A percentile compares a stretch with the other conserved stretches of the same genome.
These are phyloP conservation scores for Silene coronaria DNA, from an alignment of 179 eudicot species.

Conservation along the genomic window DNA sequence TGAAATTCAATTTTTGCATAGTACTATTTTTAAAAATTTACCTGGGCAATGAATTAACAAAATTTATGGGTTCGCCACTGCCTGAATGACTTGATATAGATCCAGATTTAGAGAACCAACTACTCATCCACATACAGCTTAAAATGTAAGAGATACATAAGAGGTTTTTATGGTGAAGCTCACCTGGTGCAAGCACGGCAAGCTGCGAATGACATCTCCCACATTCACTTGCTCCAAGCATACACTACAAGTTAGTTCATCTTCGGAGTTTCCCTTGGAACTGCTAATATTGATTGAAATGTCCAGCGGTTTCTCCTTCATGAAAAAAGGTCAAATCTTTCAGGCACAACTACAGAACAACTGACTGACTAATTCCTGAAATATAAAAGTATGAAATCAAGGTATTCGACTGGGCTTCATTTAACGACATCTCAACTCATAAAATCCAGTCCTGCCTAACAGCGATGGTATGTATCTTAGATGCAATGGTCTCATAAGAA, in stretches of 20 bases:
- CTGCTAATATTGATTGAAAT: constrained; percentile 33
- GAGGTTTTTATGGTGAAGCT: not conserved
- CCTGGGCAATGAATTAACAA: not conserved
- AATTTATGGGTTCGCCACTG: not conserved
- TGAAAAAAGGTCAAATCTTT: constrained; percentile 3
- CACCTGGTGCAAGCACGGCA: constrained; percentile 93
- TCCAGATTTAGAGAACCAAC: not conserved
- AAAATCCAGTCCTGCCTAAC: not conserved
- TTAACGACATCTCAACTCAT: not conserved
- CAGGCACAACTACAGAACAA: not conserved
- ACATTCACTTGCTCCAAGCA: constrained; percentile 86
- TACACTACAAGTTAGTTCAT: constrained; percentile 80
- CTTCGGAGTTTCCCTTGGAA: constrained; percentile 40
- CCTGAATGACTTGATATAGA: not conserved
- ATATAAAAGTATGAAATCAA: not conserved
- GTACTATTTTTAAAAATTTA: not conserved
- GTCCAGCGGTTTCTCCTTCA: constrained; percentile 51
- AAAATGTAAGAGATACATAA: not conserved
- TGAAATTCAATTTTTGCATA: too few relatives aligned
- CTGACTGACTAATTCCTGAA: not conserved
- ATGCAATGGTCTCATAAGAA: not conserved
- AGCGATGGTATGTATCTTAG: not conserved
- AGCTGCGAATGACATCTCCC: constrained; percentile 76
- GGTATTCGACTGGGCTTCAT: not conserved
- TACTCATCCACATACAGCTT: not conserved